These are phyloP conservation scores for Psophocarpus tetragonolobus DNA, from an alignment of 306 rosid species.

Conservation along the genomic window DNA sequence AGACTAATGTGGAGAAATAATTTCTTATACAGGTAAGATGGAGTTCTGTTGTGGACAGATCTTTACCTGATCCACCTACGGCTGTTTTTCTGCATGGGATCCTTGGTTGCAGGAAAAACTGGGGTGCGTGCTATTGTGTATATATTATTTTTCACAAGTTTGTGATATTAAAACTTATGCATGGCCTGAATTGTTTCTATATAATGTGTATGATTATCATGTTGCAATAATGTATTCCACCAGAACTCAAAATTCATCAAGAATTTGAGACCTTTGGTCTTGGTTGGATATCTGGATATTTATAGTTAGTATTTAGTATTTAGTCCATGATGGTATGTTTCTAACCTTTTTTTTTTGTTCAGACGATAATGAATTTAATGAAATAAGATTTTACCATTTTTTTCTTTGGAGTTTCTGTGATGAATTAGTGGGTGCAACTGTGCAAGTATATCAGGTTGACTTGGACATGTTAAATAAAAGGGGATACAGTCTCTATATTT, in stretches of 20 bases:
- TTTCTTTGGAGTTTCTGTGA: background rate
- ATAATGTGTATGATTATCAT: conserved; percentile 8
- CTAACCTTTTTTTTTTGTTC: background rate
- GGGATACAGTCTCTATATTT: background rate
- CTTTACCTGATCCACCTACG: conserved; percentile 80
- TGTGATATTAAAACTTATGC: background rate
- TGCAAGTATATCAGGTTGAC: background rate
- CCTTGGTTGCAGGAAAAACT: conserved; percentile 88
- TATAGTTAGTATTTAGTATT: background rate
- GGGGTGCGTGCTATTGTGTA: conserved; percentile 64
- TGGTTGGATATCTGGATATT: background rate
- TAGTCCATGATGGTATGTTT: background rate
- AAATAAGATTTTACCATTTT: background rate
- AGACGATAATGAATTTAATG: background rate
- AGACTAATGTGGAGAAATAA: conserved; percentile 19
- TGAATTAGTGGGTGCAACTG: background rate
- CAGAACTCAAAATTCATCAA: background rate
- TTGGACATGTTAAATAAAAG: background rate
- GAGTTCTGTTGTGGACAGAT: conserved; percentile 70
- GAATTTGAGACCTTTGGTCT: background rate
- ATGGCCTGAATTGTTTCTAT: background rate
- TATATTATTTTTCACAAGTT: conserved; percentile 7
- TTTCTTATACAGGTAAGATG: conserved; percentile 70
- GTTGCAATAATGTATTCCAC: background rate
- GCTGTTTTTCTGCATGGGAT: conserved; percentile 94